A percentile compares a stretch with the other conserved stretches of the same genome.
Evolutionary conservation across 1,139 yeast species (phyloP).

Genomic region (Debaryomyces psychrophilus): DNA sequence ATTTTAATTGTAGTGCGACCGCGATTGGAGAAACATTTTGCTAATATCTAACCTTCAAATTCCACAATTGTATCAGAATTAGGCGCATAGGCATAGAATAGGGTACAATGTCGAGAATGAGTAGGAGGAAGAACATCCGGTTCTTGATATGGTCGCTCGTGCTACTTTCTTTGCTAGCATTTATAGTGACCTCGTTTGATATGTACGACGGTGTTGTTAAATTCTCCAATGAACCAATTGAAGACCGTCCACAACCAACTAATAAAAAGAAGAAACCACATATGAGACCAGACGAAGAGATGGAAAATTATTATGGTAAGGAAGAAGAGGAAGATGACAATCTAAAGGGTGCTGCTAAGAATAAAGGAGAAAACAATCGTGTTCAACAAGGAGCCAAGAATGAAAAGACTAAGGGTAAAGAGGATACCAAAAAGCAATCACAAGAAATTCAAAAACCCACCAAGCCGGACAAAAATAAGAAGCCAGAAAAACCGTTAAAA

Average conservation of each 20-base stretch:
- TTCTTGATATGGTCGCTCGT: slow-evolving; percentile 4
- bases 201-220: slow-evolving; percentile 3
- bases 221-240: slow-evolving; percentile 2
- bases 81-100: background rate
- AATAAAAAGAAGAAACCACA: background rate
- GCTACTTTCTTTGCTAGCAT: slow-evolving; percentile 2
- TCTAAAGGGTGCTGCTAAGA: background rate
- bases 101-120: slow-evolving; percentile 6
- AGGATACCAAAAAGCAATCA: background rate
- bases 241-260: background rate
- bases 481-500: background rate
- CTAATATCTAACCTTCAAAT: background rate
- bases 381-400: background rate
- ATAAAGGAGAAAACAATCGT: background rate
- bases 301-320: background rate
- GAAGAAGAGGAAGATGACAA: background rate
- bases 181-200: slow-evolving; percentile 6
- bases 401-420: background rate
- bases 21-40: slow-evolving; percentile 2
- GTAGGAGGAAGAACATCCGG: slow-evolving; percentile 8
- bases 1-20: slow-evolving; percentile 4
- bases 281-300: background rate
- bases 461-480: background rate
- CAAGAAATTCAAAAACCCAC: background rate
- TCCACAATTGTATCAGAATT: background rate